Evolutionary conservation across 2,329 filamentous ascomycete genomes (phyloP).

Genomic region (Stemphylium beticola): DNA sequence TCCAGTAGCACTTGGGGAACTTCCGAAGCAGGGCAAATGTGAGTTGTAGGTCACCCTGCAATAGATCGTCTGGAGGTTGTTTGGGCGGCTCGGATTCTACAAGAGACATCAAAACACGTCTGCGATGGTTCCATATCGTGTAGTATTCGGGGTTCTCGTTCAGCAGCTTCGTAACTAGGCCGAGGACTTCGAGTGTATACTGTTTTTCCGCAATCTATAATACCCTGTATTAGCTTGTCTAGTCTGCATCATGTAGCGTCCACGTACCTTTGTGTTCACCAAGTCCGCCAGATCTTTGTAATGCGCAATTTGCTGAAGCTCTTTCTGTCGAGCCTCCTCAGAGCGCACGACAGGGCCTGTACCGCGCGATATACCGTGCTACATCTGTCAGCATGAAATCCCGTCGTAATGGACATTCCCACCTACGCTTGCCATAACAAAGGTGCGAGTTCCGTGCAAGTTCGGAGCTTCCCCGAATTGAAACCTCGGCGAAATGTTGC

Average conservation of each 20-base stretch:
- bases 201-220: conserved; percentile 53
- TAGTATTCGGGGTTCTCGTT: conserved; percentile 86
- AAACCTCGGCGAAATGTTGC: conserved; percentile 33
- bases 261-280: conserved; percentile 68
- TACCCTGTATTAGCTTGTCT: neutral
- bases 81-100: conserved; percentile 49
- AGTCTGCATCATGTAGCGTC: neutral
- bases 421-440: conserved; percentile 52
- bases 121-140: conserved; percentile 88
- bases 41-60: conserved; percentile 79
- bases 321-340: conserved; percentile 72
- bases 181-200: conserved; percentile 64
- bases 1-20: conserved; percentile 98
- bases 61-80: conserved; percentile 56
- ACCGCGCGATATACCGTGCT: conserved; percentile 83
- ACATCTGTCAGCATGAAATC: conserved; percentile 27
- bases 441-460: conserved; percentile 9
- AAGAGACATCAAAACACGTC: conserved; percentile 70
- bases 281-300: conserved; percentile 75
- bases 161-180: conserved; percentile 74
- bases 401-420: neutral
- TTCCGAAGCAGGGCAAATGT: conserved; percentile 82
- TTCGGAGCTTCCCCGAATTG: conserved; percentile 21
- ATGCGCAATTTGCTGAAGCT: conserved; percentile 75
- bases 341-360: conserved; percentile 62